phyloP scores from a whole-genome alignment of 2,329 filamentous ascomycete species.

The Aspergillus pseudoviridinutans region DNA sequence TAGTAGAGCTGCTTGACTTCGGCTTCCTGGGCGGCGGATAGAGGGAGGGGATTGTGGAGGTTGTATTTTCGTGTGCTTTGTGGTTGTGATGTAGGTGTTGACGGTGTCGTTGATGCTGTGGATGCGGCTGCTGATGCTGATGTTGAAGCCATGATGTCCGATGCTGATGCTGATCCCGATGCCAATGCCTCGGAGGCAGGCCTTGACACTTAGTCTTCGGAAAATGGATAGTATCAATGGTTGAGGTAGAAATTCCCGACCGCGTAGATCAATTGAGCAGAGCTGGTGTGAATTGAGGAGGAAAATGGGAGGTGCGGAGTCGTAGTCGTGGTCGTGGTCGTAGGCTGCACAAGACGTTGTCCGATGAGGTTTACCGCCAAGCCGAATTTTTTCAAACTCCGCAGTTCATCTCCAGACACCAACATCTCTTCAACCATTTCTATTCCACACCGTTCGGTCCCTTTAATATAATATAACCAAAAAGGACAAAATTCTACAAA shows the following conservation, averaged over 20 bases:
- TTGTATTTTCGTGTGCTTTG: conserved; percentile 30
- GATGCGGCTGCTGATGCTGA: conserved; percentile 11
- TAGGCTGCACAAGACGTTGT: background rate
- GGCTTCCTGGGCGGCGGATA: conserved; percentile 75
- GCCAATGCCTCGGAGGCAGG: conserved; percentile 1
- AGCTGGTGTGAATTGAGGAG: background rate
- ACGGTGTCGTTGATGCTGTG: conserved; percentile 20
- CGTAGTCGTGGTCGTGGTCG: too few species aligned
- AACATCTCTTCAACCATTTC: background rate
- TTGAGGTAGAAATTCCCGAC: background rate
- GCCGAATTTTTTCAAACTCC: background rate
- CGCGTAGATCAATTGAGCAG: background rate
- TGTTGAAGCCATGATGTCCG: conserved; percentile 14
- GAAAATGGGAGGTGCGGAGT: background rate
- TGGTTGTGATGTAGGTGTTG: conserved; percentile 15
- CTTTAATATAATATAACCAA: background rate
- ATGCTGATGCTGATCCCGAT: background rate
- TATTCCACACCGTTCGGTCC: background rate
- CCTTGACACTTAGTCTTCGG: too few species aligned
- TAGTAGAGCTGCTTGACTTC: conserved; percentile 80
- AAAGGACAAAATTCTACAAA: conserved; percentile 10
- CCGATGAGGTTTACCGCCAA: background rate
- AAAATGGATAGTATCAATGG: too few species aligned
- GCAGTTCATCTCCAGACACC: background rate
- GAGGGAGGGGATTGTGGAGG: conserved; percentile 70